Conservation (phyloP, 2,329 filamentous ascomycete species). For the Karstenula rhodostoma region DNA sequence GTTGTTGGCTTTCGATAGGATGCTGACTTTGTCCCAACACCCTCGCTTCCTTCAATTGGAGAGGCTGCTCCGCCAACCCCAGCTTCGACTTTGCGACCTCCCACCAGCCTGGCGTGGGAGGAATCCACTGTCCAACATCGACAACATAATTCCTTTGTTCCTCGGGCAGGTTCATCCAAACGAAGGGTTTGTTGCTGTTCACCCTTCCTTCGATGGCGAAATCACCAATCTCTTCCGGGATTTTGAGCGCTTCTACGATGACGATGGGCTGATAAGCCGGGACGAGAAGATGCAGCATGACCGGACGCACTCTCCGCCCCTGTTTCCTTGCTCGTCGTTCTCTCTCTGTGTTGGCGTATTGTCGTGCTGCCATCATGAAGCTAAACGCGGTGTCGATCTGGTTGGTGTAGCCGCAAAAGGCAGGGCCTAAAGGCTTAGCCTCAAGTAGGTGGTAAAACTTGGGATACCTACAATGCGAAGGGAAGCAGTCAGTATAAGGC, state of each 20-base stretch:
- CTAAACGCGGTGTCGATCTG: conserved; percentile 53
- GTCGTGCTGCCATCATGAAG: conserved; percentile 45
- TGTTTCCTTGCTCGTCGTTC: conserved; percentile 18
- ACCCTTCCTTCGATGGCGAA: conserved; percentile 15
- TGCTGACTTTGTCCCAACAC: conserved; percentile 10
- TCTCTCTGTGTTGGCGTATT: conserved; percentile 27
- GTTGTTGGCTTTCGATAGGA: not conserved
- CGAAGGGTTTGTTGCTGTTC: conserved; percentile 16
- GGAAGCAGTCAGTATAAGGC: too few relatives aligned
- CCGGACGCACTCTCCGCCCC: conserved; percentile 7
- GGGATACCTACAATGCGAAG: conserved; percentile 28
- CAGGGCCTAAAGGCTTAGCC: conserved; percentile 42
- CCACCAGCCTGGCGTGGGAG: conserved; percentile 14
- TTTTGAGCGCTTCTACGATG: conserved; percentile 45
- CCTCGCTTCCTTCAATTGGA: conserved; percentile 7
- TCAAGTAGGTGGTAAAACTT: conserved; percentile 52
- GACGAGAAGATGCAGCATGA: conserved; percentile 49
- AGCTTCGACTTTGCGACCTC: conserved; percentile 9
- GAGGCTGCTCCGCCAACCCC: conserved; percentile 6
- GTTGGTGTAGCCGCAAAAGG: conserved; percentile 53
- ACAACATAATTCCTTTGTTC: conserved; percentile 14
- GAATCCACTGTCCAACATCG: conserved; percentile 14
- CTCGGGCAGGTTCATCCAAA: conserved; percentile 16
- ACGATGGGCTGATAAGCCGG: conserved; percentile 53
- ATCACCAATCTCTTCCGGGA: conserved; percentile 16